A percentile compares a stretch with the other conserved stretches of the same genome.
phyloP scores from a whole-genome alignment of 495 filamentous ascomycete genomes.

The Penicillium psychrofluorescens region DNA sequence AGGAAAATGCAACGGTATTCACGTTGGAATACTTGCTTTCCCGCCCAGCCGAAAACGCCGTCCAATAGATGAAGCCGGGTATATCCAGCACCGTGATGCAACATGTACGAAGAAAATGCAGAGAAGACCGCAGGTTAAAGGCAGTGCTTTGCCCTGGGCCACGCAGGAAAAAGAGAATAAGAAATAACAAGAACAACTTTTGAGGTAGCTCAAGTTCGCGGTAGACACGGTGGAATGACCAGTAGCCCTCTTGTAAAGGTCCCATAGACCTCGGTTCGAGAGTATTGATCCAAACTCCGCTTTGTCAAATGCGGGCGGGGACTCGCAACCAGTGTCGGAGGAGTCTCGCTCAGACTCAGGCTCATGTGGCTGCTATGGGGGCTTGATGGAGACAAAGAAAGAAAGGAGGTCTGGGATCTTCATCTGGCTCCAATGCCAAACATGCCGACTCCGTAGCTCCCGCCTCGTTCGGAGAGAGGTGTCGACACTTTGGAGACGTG shows the following conservation, averaged over 20 bases:
- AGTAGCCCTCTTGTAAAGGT: too few relatives aligned
- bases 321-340: too few relatives aligned
- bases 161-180: background rate
- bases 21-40: constrained; percentile 19
- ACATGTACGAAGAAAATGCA: constrained; percentile 38
- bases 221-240: too few relatives aligned
- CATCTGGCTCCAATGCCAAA: constrained; percentile 42
- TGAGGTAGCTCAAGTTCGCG: background rate
- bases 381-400: constrained; percentile 3
- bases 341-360: too few relatives aligned
- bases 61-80: constrained; percentile 44
- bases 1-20: constrained; percentile 20
- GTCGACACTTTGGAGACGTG: constrained; percentile 39
- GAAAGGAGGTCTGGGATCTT: constrained; percentile 1
- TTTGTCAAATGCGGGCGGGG: background rate
- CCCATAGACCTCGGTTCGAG: too few relatives aligned
- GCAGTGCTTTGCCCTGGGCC: constrained; percentile 9
- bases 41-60: constrained; percentile 30
- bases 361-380: too few relatives aligned
- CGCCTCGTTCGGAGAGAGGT: constrained; percentile 35
- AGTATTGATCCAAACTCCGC: background rate
- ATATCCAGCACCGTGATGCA: constrained; percentile 51
- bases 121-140: constrained; percentile 6
- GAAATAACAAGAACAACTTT: background rate
- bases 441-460: constrained; percentile 42